A percentile compares a stretch with the other conserved stretches of the same genome.
Conservation (phyloP, 2,329 filamentous ascomycete species). For the Penicillium sp. region DNA sequence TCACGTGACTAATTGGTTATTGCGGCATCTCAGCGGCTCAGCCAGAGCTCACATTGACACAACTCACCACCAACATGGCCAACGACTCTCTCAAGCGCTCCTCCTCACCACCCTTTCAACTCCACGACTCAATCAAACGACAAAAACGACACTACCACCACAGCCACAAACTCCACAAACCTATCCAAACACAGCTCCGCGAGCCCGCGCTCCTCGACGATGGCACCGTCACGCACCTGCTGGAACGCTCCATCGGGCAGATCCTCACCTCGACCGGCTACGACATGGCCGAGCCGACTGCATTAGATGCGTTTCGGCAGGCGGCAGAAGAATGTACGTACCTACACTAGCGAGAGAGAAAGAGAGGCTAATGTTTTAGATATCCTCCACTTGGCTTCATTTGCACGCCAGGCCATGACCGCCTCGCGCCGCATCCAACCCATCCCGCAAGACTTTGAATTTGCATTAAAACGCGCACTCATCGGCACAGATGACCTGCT, state of each 20-base stretch:
- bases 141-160: constrained; percentile 39
- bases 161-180: constrained; percentile 38
- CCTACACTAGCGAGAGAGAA: background rate
- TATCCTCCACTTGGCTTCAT: constrained; percentile 51
- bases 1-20: constrained; percentile 23
- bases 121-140: constrained; percentile 27
- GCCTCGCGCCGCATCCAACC: constrained; percentile 53
- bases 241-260: constrained; percentile 53
- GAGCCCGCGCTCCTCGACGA: constrained; percentile 49
- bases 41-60: background rate
- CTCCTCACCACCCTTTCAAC: constrained; percentile 21
- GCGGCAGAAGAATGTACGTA: constrained; percentile 58
- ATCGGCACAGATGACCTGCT: constrained; percentile 31
- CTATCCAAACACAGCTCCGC: constrained; percentile 25
- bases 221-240: constrained; percentile 50
- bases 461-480: constrained; percentile 32
- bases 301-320: constrained; percentile 54
- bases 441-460: constrained; percentile 57
- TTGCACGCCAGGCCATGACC: constrained; percentile 56
- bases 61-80: constrained; percentile 24
- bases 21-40: background rate
- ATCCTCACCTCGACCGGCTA: constrained; percentile 52
- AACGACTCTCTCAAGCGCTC: constrained; percentile 29
- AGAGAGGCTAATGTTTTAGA: constrained; percentile 34
- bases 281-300: constrained; percentile 51